Conservation (phyloP, 257 asterid species). For the Misopates orontium region DNA sequence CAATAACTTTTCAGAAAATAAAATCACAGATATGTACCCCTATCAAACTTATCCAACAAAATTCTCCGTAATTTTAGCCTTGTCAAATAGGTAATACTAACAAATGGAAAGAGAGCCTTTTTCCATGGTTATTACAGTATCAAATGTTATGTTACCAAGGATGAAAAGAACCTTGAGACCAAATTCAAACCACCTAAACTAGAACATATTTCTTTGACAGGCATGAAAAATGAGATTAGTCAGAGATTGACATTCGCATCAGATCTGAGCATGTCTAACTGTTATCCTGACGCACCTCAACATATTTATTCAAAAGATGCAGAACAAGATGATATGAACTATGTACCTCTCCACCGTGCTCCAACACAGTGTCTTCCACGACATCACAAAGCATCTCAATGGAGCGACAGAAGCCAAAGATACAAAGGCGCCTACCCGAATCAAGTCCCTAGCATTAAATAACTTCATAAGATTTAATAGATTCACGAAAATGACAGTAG, state of each 20-base stretch:
- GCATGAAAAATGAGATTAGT: neutral
- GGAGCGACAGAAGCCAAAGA: slow-evolving; percentile 95
- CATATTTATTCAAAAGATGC: neutral
- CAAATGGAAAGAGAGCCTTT: too few species aligned
- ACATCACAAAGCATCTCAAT: slow-evolving; percentile 98
- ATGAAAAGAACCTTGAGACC: neutral
- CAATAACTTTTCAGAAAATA: neutral
- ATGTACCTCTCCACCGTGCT: slow-evolving; percentile 98
- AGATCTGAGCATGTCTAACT: neutral
- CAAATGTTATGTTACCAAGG: neutral
- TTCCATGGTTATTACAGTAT: too few species aligned
- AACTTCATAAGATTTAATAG: slow-evolving; percentile 19
- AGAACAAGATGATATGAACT: neutral
- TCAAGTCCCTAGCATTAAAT: slow-evolving; percentile 69
- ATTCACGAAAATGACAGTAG: neutral
- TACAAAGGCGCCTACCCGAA: slow-evolving; percentile 84
- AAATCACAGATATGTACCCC: neutral
- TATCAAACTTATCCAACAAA: neutral
- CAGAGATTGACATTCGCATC: neutral
- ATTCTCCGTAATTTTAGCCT: too few species aligned
- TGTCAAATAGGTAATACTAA: too few species aligned
- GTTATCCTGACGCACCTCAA: neutral
- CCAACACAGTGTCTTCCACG: slow-evolving; percentile 94
- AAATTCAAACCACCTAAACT: neutral
- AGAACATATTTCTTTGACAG: slow-evolving; percentile 5